Conservation (phyloP, 352 stramenopile genomes). For the Aphanomyces euteiches region DNA sequence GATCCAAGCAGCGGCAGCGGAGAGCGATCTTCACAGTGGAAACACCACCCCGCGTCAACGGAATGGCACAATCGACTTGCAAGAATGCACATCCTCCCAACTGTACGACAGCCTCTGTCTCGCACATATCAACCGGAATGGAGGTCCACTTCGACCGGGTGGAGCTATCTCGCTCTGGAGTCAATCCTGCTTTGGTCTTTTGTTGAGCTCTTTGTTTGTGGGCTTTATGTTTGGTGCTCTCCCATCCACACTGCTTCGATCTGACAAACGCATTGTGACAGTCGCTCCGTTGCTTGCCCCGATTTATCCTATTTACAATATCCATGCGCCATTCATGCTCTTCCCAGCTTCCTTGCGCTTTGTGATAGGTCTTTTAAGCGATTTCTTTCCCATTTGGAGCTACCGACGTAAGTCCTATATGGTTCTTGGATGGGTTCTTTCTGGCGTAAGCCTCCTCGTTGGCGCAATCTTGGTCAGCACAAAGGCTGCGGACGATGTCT, state of each 20-base stretch:
- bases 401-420: conserved; percentile 90
- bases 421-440: conserved; percentile 61
- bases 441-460: conserved; percentile 45
- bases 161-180: conserved; percentile 7
- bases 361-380: conserved; percentile 82
- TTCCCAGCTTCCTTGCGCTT: conserved; percentile 86
- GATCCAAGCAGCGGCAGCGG: conserved; percentile 11
- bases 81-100: not conserved
- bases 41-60: not conserved
- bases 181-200: conserved; percentile 1
- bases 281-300: conserved; percentile 9
- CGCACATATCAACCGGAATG: conserved; percentile 6
- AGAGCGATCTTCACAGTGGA: not conserved
- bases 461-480: conserved; percentile 45
- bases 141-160: conserved; percentile 9
- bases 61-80: not conserved
- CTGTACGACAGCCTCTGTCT: conserved; percentile 13
- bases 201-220: not conserved
- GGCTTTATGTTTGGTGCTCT: conserved; percentile 23
- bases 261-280: not conserved
- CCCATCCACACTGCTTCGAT: conserved; percentile 10
- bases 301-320: conserved; percentile 17
- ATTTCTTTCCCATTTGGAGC: conserved; percentile 79
- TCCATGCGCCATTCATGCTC: not conserved
- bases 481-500: conserved; percentile 44